Evolutionary conservation across 1,284 basidiomycete species (phyloP), one percentile per base, ranked within the genome.

Genomic region (Rhodotorula glutinis): DNA sequence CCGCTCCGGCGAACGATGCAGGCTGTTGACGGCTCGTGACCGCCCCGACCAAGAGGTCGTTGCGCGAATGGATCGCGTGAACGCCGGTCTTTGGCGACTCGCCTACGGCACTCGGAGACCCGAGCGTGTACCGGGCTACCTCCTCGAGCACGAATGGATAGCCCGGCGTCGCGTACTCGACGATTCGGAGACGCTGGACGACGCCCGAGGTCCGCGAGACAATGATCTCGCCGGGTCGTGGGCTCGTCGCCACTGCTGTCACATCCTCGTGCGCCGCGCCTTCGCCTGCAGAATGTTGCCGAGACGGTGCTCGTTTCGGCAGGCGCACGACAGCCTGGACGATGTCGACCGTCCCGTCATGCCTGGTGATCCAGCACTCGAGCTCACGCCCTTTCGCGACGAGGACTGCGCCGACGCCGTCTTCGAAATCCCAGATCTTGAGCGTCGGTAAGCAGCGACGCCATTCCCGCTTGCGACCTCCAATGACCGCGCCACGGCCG

Each of bases 201-300:
- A 57, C 14, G 7, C 68, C 68, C 7, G 62, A 59, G 13, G 63
- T 58, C 9, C 64, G 44, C 40, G 55, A 25, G 40, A 66, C 54
- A 30, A 64, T 29, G 16, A 70, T 11, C 17, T 70, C 61, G 23
- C 60, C 60, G 2, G 43, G n/a, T 0, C 38, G n/a, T 0, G 8
- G 13, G 4, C 58, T 52, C 25, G 16, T 40, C 8, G 62, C 40
- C 11, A 70, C 23, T 4, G 64, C 58, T 3, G 68, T 66, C 27
- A 70, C 52, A 30, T 66, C 68, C 11, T 66, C 55, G 5, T 44
- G 40, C 0, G 51, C 58, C 38, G 55, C 49, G 3, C 43, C 19
- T 2, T 33, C 4, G 3, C 13, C 43, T 2, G 21, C 44, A 7
- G 25, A 46, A 4, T 27, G 19, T 16, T 40, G 33, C 16, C 11